Percentiles rank a stretch among this genome's conserved stretches.
Evolutionary conservation across 139 green algal genomes (phyloP).

Genomic region (Chlamydomonas sp.): DNA sequence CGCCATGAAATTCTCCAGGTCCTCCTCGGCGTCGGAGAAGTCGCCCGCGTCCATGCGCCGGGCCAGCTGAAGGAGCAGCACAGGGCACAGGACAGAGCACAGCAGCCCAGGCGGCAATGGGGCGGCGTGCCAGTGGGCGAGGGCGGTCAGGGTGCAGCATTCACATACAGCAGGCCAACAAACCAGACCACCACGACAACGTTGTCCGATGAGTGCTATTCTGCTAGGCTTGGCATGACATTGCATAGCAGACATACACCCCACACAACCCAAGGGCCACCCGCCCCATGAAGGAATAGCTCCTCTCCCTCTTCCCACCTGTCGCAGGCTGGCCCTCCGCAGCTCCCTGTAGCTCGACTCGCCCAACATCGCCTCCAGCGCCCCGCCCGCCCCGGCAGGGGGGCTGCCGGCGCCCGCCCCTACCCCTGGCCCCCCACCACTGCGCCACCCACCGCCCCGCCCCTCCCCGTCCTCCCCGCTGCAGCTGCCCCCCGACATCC

Average conservation of each 20-base stretch:
- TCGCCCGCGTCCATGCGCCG: constrained; percentile 21
- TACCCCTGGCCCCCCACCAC: background rate
- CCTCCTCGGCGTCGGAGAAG: constrained; percentile 20
- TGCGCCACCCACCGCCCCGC: background rate
- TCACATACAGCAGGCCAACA: no score
- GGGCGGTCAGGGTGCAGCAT: background rate
- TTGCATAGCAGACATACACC: background rate
- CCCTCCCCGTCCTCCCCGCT: background rate
- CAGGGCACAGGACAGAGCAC: no score
- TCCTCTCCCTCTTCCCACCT: background rate
- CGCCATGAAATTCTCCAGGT: constrained; percentile 33
- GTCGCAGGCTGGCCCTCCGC: constrained; percentile 20
- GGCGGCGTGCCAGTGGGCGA: background rate
- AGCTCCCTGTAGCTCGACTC: constrained; percentile 23
- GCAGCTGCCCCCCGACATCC: no score
- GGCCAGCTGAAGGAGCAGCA: background rate
- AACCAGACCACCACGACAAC: no score
- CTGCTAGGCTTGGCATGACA: no score
- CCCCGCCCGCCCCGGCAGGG: background rate
- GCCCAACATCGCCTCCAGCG: background rate
- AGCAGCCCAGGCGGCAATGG: background rate
- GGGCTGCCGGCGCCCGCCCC: background rate
- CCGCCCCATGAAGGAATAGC: background rate
- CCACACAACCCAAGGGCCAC: background rate
- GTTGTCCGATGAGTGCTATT: no score